A percentile compares a stretch with the other conserved stretches of the same genome.
Evolutionary conservation across 108 stramenopile species (phyloP).

Genomic region (Nitzschia sp.): DNA sequence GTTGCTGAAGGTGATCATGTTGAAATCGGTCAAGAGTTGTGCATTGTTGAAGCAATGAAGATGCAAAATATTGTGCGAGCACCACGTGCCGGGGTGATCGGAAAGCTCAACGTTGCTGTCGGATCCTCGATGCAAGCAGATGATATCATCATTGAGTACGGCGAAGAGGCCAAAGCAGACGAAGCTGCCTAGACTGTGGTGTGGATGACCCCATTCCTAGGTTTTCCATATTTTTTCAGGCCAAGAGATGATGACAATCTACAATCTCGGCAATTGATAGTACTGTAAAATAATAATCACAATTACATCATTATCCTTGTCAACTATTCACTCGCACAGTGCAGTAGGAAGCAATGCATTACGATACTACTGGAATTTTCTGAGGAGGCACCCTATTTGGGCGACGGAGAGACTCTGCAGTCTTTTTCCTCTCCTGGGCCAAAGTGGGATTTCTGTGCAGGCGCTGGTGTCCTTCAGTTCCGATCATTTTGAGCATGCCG

Average conservation of each 20-base stretch:
- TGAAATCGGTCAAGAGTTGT: conserved; percentile 91
- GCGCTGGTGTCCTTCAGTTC: neutral
- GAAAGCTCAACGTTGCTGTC: conserved; percentile 55
- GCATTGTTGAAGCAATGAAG: conserved; percentile 98
- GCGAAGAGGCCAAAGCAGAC: conserved; percentile 1
- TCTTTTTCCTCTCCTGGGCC: neutral
- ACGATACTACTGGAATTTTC: too few relatives aligned
- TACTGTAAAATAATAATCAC: too few relatives aligned
- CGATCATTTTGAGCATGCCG: conserved; percentile 21
- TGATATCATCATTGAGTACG: conserved; percentile 81
- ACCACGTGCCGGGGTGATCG: conserved; percentile 63
- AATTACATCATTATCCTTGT: neutral
- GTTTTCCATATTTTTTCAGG: neutral
- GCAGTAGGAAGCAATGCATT: too few relatives aligned
- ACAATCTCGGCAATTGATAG: too few relatives aligned
- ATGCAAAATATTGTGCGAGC: conserved; percentile 97
- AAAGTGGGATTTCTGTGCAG: neutral
- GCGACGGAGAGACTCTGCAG: too few relatives aligned
- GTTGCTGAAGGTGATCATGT: conserved; percentile 87
- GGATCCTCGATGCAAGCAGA: conserved; percentile 79
- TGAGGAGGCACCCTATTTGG: too few relatives aligned
- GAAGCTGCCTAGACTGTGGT: conserved; percentile 15
- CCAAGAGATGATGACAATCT: too few relatives aligned
- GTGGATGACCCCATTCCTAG: too few relatives aligned
- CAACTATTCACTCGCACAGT: too few relatives aligned